Conservation (phyloP, 2,329 filamentous ascomycete species). For the Kalaharituber pfeilii region DNA sequence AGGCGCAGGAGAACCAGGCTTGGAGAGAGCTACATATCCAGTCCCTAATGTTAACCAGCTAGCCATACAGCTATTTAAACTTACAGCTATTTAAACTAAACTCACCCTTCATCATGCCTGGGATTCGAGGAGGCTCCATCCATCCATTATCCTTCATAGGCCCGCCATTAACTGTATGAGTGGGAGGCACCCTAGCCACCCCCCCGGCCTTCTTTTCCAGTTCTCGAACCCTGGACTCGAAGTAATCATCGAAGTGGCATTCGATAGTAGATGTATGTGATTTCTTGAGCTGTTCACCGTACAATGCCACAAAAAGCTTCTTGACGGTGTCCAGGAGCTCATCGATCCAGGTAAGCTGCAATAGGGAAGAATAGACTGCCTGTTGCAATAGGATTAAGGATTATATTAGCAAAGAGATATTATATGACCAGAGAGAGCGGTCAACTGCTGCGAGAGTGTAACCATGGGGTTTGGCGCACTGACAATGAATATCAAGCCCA, state of each 20-base stretch:
- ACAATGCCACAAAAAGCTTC: constrained; percentile 78
- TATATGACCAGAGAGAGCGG: constrained; percentile 5
- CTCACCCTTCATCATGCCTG: constrained; percentile 35
- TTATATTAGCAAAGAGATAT: constrained; percentile 1
- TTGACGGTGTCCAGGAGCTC: constrained; percentile 89
- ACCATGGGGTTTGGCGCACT: no score
- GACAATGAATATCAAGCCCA: constrained; percentile 90
- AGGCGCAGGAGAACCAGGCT: constrained; percentile 46
- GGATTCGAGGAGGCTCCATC: constrained; percentile 34
- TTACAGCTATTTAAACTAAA: neutral
- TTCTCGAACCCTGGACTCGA: constrained; percentile 78
- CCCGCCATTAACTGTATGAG: constrained; percentile 31
- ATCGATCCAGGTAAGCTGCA: constrained; percentile 94
- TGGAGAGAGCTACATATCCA: constrained; percentile 18
- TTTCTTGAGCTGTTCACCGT: constrained; percentile 70
- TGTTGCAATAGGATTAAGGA: no score
- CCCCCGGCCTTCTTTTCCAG: constrained; percentile 42
- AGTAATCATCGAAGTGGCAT: constrained; percentile 82
- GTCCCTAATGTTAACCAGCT: neutral
- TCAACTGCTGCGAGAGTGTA: neutral
- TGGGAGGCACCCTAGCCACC: constrained; percentile 1
- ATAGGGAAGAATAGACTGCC: constrained; percentile 91
- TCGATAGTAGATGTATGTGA: constrained; percentile 60
- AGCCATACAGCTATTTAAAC: neutral
- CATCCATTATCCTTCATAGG: constrained; percentile 34